These are phyloP conservation scores for Cystoderma amianthinum DNA, from an alignment of 768 basidiomycete genomes.

Conservation along the genomic window DNA sequence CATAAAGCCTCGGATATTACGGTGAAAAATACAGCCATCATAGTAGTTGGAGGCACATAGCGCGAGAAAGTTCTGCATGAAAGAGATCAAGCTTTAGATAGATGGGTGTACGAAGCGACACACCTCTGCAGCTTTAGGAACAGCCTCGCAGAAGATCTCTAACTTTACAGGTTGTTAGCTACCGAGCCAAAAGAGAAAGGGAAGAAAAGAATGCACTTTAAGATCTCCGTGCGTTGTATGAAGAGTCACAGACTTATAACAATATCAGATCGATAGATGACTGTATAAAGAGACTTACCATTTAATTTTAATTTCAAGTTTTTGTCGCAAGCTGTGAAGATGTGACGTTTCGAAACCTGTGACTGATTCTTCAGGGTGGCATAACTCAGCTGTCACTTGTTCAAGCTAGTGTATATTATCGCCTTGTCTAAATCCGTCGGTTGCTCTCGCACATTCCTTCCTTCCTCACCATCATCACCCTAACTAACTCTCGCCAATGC, in stretches of 20 bases:
- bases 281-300: no score
- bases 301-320: no score
- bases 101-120: constrained; percentile 4
- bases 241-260: constrained; percentile 79
- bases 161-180: constrained; percentile 51
- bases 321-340: no score
- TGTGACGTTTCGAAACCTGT: no score
- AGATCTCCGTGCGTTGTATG: constrained; percentile 93
- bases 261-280: no score
- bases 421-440: constrained; percentile 7
- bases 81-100: constrained; percentile 7
- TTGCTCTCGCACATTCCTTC: constrained; percentile 13
- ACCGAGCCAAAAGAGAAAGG: background rate
- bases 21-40: constrained; percentile 80
- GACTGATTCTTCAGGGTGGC: no score
- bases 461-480: constrained; percentile 24
- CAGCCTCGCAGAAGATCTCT: constrained; percentile 95
- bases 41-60: constrained; percentile 88
- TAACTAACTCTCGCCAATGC: constrained; percentile 30
- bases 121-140: constrained; percentile 93
- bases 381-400: no score
- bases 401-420: constrained; percentile 4
- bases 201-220: constrained; percentile 48
- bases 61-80: constrained; percentile 84
- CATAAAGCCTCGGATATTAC: constrained; percentile 97